Conservation (phyloP, 1,284 basidiomycete genomes). For the Omphalotus olearius region DNA sequence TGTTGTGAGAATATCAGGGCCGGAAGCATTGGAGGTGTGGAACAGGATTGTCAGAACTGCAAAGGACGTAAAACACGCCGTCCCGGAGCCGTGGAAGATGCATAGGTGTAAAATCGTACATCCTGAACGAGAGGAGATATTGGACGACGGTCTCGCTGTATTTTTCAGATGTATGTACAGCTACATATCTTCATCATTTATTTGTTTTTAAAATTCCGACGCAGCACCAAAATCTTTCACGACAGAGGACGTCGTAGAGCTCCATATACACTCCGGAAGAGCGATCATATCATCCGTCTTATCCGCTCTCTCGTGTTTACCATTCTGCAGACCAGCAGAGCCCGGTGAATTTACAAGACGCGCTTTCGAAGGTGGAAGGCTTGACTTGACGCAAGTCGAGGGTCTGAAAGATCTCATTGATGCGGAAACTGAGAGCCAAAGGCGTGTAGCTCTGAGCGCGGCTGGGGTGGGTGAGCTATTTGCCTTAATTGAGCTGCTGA, state of each 20-base stretch:
- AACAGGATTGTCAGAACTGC: conserved; percentile 41
- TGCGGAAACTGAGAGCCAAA: conserved; percentile 80
- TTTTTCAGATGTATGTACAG: conserved; percentile 64
- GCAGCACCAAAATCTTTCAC: conserved; percentile 76
- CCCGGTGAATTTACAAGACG: conserved; percentile 86
- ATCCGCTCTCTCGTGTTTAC: conserved; percentile 52
- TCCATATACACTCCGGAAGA: conserved; percentile 86
- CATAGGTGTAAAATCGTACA: conserved; percentile 68
- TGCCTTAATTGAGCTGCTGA: conserved; percentile 18
- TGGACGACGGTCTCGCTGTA: conserved; percentile 82
- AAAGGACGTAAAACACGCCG: conserved; percentile 4
- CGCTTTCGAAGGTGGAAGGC: conserved; percentile 72
- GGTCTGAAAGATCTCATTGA: conserved; percentile 81
- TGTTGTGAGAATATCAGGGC: conserved; percentile 80
- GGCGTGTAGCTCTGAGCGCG: conserved; percentile 65
- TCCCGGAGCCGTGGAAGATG: conserved; percentile 58
- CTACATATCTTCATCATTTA: not conserved
- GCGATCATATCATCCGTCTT: conserved; percentile 74
- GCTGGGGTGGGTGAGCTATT: conserved; percentile 47
- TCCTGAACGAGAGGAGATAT: conserved; percentile 52
- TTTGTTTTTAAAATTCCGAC: not conserved
- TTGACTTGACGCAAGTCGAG: conserved; percentile 84
- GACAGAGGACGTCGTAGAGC: conserved; percentile 76
- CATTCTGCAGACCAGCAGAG: conserved; percentile 69
- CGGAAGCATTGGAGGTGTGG: conserved; percentile 60